phyloP scores from a whole-genome alignment of 371 early-diverging fungal genomes.

The Mortierella polycephala region DNA sequence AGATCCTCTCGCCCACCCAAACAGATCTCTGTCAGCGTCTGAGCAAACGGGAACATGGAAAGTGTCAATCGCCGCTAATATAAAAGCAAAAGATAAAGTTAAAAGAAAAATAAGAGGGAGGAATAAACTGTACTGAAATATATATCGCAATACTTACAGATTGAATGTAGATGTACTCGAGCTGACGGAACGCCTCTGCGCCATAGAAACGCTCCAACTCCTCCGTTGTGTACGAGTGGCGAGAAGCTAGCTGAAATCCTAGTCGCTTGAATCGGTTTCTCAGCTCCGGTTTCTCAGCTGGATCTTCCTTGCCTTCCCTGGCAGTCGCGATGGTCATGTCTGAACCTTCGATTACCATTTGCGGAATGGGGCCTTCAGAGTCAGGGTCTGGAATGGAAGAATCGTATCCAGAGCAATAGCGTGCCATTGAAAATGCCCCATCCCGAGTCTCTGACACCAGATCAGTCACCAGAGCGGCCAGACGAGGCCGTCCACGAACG shows the following conservation, averaged over 20 bases:
- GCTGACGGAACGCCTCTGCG: slow-evolving; percentile 8
- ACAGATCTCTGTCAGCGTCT: slow-evolving; percentile 9
- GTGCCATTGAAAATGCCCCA: neutral
- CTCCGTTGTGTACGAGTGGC: neutral
- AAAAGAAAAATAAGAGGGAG: slow-evolving; percentile 1
- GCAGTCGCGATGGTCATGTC: neutral
- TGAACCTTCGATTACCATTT: neutral
- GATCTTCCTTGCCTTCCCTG: neutral
- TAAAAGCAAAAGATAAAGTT: neutral
- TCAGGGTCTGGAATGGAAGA: neutral
- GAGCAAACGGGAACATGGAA: slow-evolving; percentile 24
- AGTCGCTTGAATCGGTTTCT: slow-evolving; percentile 17
- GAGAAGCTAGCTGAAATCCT: slow-evolving; percentile 16
- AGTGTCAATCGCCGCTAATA: neutral
- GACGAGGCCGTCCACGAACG: neutral
- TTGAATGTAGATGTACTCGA: slow-evolving; percentile 32
- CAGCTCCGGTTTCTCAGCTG: neutral
- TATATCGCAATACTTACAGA: slow-evolving; percentile 10
- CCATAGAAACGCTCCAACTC: slow-evolving; percentile 20
- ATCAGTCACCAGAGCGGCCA: neutral
- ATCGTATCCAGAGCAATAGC: neutral
- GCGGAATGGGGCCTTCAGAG: neutral
- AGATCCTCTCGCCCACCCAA: slow-evolving; percentile 10
- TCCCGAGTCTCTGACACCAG: neutral
- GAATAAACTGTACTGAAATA: neutral